A percentile compares a stretch with the other conserved stretches of the same genome.
Conservation (phyloP, 768 basidiomycete species). For the Gloeophyllum trabeum region DNA sequence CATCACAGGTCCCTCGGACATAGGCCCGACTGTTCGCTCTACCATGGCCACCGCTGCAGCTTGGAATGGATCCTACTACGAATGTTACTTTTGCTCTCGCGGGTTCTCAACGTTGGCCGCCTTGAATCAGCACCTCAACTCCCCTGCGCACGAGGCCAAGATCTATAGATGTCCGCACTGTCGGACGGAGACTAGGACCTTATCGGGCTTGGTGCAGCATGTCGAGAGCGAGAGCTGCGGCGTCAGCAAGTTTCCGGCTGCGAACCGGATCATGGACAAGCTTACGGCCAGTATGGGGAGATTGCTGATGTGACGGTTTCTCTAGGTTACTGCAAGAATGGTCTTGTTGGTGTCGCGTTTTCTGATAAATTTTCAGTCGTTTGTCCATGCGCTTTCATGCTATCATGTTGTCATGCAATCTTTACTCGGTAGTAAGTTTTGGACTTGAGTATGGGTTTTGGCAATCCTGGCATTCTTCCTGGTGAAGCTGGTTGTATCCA, state of each 20-base stretch:
- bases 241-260: conserved; percentile 30
- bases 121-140: conserved; percentile 54
- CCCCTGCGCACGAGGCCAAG: conserved; percentile 43
- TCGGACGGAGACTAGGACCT: conserved; percentile 27
- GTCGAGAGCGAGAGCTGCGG: conserved; percentile 55
- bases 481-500: too few species aligned
- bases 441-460: too few species aligned
- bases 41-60: conserved; percentile 12
- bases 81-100: conserved; percentile 54
- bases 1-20: conserved; percentile 21
- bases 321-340: too few species aligned
- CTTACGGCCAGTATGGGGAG: not conserved
- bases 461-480: too few species aligned
- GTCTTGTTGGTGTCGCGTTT: too few species aligned
- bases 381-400: too few species aligned
- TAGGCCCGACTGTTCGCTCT: conserved; percentile 18
- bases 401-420: too few species aligned
- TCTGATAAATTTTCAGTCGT: too few species aligned
- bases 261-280: not conserved
- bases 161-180: conserved; percentile 50
- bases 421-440: too few species aligned
- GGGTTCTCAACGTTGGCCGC: conserved; percentile 25
- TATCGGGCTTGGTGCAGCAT: conserved; percentile 54
- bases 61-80: conserved; percentile 35
- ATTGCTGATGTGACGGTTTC: not conserved